These are phyloP conservation scores for Leptographium flavum DNA, from an alignment of 2,329 filamentous ascomycete species.

Conservation along the genomic window DNA sequence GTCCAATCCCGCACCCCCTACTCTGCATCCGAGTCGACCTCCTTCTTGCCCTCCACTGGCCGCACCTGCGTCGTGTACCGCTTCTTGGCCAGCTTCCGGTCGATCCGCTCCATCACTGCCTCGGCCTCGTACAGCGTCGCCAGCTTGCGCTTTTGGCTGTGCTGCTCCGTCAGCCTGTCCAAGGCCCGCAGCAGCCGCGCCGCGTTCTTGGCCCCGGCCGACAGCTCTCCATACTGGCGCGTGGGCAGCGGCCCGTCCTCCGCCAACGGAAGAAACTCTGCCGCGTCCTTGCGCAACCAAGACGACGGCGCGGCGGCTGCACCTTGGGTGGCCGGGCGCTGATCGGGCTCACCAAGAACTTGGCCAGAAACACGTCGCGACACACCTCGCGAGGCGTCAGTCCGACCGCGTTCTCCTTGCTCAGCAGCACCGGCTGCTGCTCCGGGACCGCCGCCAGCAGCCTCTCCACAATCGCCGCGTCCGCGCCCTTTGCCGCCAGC, in stretches of 20 bases:
- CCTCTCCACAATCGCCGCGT: conserved; percentile 22
- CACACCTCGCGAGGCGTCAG: conserved; percentile 58
- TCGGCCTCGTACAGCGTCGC: conserved; percentile 42
- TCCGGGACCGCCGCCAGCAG: conserved; percentile 42
- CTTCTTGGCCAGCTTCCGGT: conserved; percentile 5
- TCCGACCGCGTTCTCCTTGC: conserved; percentile 63
- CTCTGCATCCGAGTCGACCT: no score
- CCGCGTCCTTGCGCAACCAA: neutral
- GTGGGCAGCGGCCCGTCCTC: neutral
- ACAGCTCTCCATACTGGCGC: no score
- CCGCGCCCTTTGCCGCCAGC: conserved; percentile 25
- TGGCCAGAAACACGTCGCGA: conserved; percentile 34
- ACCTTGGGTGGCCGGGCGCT: conserved; percentile 7
- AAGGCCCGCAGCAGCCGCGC: neutral
- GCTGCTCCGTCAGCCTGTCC: neutral
- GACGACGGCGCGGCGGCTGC: neutral
- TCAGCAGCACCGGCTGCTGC: conserved; percentile 29
- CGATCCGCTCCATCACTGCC: conserved; percentile 17
- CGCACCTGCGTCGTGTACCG: conserved; percentile 4
- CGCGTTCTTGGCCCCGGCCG: no score
- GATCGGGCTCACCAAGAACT: conserved; percentile 16
- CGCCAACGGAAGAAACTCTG: neutral
- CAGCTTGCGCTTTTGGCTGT: conserved; percentile 26
- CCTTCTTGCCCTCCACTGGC: neutral
- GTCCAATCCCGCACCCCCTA: no score